Evolutionary conservation across 148 eudicot genomes (phyloP), one percentile per base, ranked within the genome.

Genomic region (Vaccinium vitisidaea): DNA sequence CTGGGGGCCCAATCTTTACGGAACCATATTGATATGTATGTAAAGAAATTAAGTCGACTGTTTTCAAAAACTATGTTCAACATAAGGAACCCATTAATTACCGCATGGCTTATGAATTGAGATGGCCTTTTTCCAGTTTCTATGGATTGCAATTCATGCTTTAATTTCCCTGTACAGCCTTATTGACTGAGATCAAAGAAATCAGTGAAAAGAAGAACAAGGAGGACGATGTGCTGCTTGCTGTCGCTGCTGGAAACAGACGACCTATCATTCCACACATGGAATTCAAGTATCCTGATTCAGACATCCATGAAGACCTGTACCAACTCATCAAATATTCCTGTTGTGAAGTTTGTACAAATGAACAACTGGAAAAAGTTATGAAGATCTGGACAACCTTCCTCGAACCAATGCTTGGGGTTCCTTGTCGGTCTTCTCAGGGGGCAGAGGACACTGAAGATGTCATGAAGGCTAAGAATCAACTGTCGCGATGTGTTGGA

Each of bases 301-400:
- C 84, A 2, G 90, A 88, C 54, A 88, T 96, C 78, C 98, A 96
- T 88, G 94, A 93, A 81, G 99, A 96, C 82, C 83, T 96, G 61
- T 92, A 92, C 89, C 92, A 93, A 82, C 92, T 96, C 30, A 89
- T 96, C 82, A 94, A 94, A 80, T 93, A 89, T 87, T 91, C 96
- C 16, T 94, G 96, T 80, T 89, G 88, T 78, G 97, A 94, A 92
- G 87, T 91, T 63, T 93, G 95, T 91, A 82, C 99, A 55, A 87
- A 91, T 84, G 98, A 94, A 76, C 95, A 92, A 89, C 83, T 90
- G 88, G 95, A 94, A 82, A 93, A 91, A 88, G 95, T 92, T 79
- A 89, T 96, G 94, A 91, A 93, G 89, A 89, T 96, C 59, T 96
- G 99, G 99, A 93, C 92, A 80, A 75, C 92, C 14, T 92, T 96